These are phyloP conservation scores for Lachnellula subtilissima DNA, from an alignment of 2,329 filamentous ascomycete species.

Conservation along the genomic window DNA sequence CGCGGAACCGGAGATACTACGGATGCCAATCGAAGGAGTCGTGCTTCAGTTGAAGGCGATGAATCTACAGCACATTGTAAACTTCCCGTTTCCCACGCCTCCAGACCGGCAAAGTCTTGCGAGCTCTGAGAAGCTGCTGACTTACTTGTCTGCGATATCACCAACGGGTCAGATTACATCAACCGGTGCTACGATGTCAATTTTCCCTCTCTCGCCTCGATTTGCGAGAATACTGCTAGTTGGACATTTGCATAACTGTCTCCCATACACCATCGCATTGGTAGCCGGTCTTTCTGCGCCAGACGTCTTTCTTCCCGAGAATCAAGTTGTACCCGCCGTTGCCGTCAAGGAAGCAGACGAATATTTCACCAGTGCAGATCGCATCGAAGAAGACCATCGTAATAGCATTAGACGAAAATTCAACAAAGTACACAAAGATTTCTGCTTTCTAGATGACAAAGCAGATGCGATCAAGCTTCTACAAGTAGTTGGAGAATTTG, in stretches of 20 bases:
- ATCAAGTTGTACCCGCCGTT: conserved; percentile 62
- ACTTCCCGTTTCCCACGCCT: conserved; percentile 93
- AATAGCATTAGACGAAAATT: conserved; percentile 57
- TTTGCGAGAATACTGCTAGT: conserved; percentile 90
- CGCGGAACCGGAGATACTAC: conserved; percentile 79
- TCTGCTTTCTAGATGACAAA: conserved; percentile 74
- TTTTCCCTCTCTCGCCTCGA: conserved; percentile 85
- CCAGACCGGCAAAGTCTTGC: conserved; percentile 71
- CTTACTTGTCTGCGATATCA: conserved; percentile 77
- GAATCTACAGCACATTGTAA: conserved; percentile 82
- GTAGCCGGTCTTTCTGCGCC: conserved; percentile 85
- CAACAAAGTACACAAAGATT: conserved; percentile 70
- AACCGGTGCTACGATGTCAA: conserved; percentile 76
- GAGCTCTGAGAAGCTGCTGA: conserved; percentile 80
- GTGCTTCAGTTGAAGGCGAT: conserved; percentile 93
- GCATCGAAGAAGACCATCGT: conserved; percentile 65
- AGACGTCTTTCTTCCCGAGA: conserved; percentile 81
- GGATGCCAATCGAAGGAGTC: conserved; percentile 88
- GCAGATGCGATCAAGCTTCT: conserved; percentile 89
- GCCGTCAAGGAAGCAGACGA: conserved; percentile 46
- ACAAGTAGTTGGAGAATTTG: conserved; percentile 82
- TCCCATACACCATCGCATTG: conserved; percentile 80
- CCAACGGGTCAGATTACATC: conserved; percentile 69
- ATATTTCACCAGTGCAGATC: conserved; percentile 60
- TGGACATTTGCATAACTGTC: conserved; percentile 74